Evolutionary conservation across 2,329 filamentous ascomycete genomes (phyloP).

Genomic region (Magnaporthiopsis rhizophila): DNA sequence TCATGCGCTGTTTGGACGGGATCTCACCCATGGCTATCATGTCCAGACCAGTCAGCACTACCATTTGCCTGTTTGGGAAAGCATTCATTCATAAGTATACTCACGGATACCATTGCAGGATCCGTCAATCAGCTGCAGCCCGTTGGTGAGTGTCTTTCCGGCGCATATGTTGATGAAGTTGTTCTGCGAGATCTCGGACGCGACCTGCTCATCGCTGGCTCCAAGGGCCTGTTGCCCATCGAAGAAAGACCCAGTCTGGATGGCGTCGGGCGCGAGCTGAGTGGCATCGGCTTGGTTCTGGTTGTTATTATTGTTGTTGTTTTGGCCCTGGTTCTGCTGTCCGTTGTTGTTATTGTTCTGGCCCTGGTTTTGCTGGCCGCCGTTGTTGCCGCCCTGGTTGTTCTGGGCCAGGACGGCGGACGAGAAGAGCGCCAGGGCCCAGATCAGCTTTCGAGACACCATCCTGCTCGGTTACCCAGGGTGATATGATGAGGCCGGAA

Average conservation of each 20-base stretch:
- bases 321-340: constrained; percentile 5
- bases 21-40: constrained; percentile 49
- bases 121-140: constrained; percentile 45
- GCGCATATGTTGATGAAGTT: constrained; percentile 59
- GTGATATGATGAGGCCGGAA: constrained; percentile 7
- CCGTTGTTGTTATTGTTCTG: constrained; percentile 5
- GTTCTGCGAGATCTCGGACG: constrained; percentile 23
- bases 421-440: constrained; percentile 19
- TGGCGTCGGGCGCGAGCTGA: constrained; percentile 17
- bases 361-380: constrained; percentile 3
- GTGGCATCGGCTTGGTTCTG: constrained; percentile 17
- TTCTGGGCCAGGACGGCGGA: constrained; percentile 18
- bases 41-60: background rate
- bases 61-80: background rate
- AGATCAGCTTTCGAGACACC: constrained; percentile 19
- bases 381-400: constrained; percentile 9
- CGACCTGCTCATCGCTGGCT: constrained; percentile 20
- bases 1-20: constrained; percentile 44
- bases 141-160: constrained; percentile 49
- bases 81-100: constrained; percentile 15
- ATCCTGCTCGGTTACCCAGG: constrained; percentile 16
- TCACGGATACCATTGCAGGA: constrained; percentile 56
- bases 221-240: constrained; percentile 25
- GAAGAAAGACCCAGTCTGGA: constrained; percentile 27
- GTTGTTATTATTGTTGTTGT: constrained; percentile 5